A percentile compares a stretch with the other conserved stretches of the same genome.
Conservation (phyloP, 371 early-diverging fungal species). For the Mucor racemosus region DNA sequence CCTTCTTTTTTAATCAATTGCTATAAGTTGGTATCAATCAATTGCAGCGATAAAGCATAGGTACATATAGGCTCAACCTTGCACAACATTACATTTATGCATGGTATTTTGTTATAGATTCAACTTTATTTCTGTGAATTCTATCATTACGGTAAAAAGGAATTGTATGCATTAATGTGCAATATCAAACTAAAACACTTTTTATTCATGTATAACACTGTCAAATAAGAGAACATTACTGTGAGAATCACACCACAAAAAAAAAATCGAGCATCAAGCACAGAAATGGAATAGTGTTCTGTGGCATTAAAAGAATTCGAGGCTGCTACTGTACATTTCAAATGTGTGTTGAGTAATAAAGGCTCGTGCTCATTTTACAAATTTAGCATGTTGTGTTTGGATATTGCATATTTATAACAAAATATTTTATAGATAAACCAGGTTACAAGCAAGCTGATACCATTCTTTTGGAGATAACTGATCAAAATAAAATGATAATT, state of each 20-base stretch:
- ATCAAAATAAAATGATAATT: neutral
- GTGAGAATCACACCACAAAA: neutral
- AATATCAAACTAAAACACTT: no score
- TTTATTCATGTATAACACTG: neutral
- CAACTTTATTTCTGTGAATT: neutral
- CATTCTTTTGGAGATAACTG: neutral
- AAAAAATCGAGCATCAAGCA: neutral
- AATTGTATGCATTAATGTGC: neutral
- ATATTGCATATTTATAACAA: conserved; percentile 1
- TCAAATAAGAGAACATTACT: neutral
- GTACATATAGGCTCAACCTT: neutral
- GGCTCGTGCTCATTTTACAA: neutral
- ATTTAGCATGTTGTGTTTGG: neutral
- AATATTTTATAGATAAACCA: neutral
- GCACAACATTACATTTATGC: conserved; percentile 1
- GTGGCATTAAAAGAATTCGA: neutral
- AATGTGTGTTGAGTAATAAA: neutral
- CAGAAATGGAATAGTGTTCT: neutral
- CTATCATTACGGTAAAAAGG: conserved; percentile 3
- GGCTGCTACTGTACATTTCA: neutral
- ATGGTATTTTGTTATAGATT: neutral
- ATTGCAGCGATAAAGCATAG: neutral
- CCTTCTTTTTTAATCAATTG: neutral
- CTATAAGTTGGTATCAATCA: neutral
- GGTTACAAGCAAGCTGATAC: neutral